A percentile compares a stretch with the other conserved stretches of the same genome.
These are phyloP conservation scores for Aspergillus avenaceus DNA, from an alignment of 495 filamentous ascomycete genomes.

Conservation along the genomic window DNA sequence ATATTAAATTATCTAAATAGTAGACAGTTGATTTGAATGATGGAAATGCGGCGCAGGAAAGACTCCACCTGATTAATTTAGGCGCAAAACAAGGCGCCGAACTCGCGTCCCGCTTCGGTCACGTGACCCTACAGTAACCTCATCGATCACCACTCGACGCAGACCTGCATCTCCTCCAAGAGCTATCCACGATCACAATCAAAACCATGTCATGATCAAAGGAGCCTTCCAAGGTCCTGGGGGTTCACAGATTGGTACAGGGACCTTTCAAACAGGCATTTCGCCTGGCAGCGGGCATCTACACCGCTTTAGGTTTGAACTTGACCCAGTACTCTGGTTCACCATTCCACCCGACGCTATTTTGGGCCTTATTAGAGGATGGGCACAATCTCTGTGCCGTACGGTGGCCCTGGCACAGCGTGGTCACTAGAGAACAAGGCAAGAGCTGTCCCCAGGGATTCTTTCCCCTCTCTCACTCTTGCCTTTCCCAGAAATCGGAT, in stretches of 20 bases:
- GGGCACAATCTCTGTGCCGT: conserved; percentile 11
- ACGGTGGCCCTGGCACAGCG: not conserved
- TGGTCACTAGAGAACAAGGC: too few species aligned
- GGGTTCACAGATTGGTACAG: too few species aligned
- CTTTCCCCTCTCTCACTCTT: not conserved
- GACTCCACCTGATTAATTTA: not conserved
- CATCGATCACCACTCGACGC: not conserved
- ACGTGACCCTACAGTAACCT: not conserved
- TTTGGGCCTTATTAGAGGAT: conserved; percentile 9
- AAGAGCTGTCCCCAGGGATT: too few species aligned
- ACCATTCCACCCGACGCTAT: conserved; percentile 6
- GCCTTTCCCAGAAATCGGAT: not conserved
- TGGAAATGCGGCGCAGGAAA: not conserved
- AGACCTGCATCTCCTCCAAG: not conserved
- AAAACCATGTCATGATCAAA: too few species aligned
- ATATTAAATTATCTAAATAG: too few species aligned
- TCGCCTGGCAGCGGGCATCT: conserved; percentile 7
- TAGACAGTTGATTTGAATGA: too few species aligned
- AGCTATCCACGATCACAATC: not conserved
- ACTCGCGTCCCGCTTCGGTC: not conserved
- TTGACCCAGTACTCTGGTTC: conserved; percentile 24
- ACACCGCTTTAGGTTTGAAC: conserved; percentile 24
- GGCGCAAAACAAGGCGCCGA: not conserved
- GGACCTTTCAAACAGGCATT: not conserved
- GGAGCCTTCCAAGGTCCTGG: too few species aligned